Conservation (phyloP, 441 rosid genomes). For the Pelargonium australe region DNA sequence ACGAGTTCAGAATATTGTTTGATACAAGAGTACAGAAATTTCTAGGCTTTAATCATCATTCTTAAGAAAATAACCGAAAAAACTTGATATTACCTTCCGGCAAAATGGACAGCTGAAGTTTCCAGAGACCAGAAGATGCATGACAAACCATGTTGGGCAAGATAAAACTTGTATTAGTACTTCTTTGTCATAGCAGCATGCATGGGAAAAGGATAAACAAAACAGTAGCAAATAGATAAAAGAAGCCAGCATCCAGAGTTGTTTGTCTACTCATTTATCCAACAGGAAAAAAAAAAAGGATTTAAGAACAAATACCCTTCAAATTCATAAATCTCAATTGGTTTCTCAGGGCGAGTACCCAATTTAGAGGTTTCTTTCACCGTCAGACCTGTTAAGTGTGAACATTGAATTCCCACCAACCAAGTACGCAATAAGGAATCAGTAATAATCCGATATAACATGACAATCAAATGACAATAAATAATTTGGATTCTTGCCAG, state of each 20-base stretch:
- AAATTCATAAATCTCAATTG: constrained; percentile 90
- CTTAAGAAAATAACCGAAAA: not conserved
- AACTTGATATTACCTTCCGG: constrained; percentile 60
- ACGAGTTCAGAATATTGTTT: not conserved
- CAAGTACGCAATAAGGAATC: not conserved
- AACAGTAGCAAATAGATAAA: constrained; percentile 7
- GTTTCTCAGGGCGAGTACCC: constrained; percentile 87
- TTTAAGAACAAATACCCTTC: constrained; percentile 51
- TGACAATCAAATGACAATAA: constrained; percentile 5
- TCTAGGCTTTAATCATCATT: not conserved
- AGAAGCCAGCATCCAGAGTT: constrained; percentile 4
- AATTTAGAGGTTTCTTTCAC: constrained; percentile 69
- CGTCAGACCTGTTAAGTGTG: constrained; percentile 44
- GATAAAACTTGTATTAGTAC: constrained; percentile 20
- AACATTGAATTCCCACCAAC: constrained; percentile 6
- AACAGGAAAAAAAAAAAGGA: constrained; percentile 4
- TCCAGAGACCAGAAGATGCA: constrained; percentile 19
- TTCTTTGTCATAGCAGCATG: constrained; percentile 18
- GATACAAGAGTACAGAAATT: not conserved
- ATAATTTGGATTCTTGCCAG: constrained; percentile 40
- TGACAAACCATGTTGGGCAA: constrained; percentile 23
- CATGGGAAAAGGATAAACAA: constrained; percentile 3
- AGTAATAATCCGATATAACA: not conserved
- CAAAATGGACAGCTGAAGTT: constrained; percentile 84
- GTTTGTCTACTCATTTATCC: not conserved